A percentile compares a stretch with the other conserved stretches of the same genome.
These are phyloP conservation scores for Testicularia cyperi DNA, from an alignment of 1,284 basidiomycete genomes.

Conservation along the genomic window DNA sequence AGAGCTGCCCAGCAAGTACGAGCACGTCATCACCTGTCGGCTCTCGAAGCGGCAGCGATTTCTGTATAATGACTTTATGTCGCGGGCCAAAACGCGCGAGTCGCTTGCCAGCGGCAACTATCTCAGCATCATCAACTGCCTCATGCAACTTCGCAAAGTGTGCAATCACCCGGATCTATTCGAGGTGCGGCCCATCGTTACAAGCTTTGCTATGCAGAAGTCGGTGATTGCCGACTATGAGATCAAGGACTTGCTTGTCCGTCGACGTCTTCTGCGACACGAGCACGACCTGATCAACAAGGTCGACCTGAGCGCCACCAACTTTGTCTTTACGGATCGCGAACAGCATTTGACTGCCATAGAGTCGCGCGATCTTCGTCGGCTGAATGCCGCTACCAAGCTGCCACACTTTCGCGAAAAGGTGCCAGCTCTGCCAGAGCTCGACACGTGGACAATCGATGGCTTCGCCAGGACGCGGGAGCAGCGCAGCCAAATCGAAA, in stretches of 20 bases:
- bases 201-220: constrained; percentile 82
- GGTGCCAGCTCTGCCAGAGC: constrained; percentile 63
- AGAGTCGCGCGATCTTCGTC: constrained; percentile 66
- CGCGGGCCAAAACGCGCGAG: constrained; percentile 80
- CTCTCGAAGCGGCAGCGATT: constrained; percentile 93
- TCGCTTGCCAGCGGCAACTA: constrained; percentile 83
- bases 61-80: constrained; percentile 98
- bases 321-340: constrained; percentile 68
- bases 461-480: constrained; percentile 71
- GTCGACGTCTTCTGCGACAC: constrained; percentile 71
- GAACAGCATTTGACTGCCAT: constrained; percentile 62
- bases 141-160: constrained; percentile 79
- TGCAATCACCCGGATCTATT: constrained; percentile 96
- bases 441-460: constrained; percentile 73
- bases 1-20: constrained; percentile 90
- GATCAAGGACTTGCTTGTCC: constrained; percentile 82
- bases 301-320: constrained; percentile 70
- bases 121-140: constrained; percentile 82
- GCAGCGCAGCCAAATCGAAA: constrained; percentile 67
- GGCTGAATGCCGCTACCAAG: constrained; percentile 74
- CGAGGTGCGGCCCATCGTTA: constrained; percentile 89
- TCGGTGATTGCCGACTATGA: constrained; percentile 82
- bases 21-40: constrained; percentile 87
- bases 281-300: constrained; percentile 63
- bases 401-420: constrained; percentile 63